Percentiles rank a stretch among this genome's conserved stretches.
phyloP scores from a whole-genome alignment of 2,329 filamentous ascomycete species.

The Clarireedia homoeocarpa region DNA sequence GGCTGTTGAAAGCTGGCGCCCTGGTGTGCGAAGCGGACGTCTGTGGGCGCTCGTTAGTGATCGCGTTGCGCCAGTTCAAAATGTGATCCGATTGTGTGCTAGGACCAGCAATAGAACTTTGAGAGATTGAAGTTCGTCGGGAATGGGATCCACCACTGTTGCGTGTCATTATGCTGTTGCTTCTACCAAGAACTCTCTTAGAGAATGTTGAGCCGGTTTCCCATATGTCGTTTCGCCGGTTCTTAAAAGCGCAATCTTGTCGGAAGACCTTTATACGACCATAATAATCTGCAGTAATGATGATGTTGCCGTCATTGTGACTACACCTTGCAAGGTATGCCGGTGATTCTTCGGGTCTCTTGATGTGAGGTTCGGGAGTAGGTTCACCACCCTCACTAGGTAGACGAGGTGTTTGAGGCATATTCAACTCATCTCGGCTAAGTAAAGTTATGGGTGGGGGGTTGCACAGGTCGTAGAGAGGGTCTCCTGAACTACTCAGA shows the following conservation, averaged over 20 bases:
- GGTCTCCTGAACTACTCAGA: conserved; percentile 71
- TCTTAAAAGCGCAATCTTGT: conserved; percentile 72
- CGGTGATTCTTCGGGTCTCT: conserved; percentile 58
- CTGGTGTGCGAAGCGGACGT: conserved; percentile 22
- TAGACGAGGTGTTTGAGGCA: conserved; percentile 35
- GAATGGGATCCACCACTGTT: conserved; percentile 37
- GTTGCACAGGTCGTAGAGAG: conserved; percentile 94
- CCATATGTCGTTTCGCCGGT: conserved; percentile 69
- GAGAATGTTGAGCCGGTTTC: conserved; percentile 73
- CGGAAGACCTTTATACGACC: conserved; percentile 91
- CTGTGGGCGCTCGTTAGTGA: conserved; percentile 40
- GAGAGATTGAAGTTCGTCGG: conserved; percentile 36
- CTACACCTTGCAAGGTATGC: conserved; percentile 68
- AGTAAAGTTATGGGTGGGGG: conserved; percentile 81
- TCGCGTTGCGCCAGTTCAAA: conserved; percentile 74
- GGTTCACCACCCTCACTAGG: conserved; percentile 14
- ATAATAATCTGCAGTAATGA: conserved; percentile 81
- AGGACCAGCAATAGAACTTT: conserved; percentile 24
- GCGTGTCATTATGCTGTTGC: conserved; percentile 35
- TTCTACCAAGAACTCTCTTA: conserved; percentile 27
- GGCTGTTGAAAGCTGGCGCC: conserved; percentile 25
- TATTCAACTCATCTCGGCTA: conserved; percentile 58
- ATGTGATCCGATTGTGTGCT: conserved; percentile 59
- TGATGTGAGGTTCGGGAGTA: conserved; percentile 27
- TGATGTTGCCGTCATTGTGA: conserved; percentile 79